A percentile compares a stretch with the other conserved stretches of the same genome.
These are phyloP conservation scores for Macrocybe gigantea DNA, from an alignment of 768 basidiomycete genomes.

Conservation along the genomic window DNA sequence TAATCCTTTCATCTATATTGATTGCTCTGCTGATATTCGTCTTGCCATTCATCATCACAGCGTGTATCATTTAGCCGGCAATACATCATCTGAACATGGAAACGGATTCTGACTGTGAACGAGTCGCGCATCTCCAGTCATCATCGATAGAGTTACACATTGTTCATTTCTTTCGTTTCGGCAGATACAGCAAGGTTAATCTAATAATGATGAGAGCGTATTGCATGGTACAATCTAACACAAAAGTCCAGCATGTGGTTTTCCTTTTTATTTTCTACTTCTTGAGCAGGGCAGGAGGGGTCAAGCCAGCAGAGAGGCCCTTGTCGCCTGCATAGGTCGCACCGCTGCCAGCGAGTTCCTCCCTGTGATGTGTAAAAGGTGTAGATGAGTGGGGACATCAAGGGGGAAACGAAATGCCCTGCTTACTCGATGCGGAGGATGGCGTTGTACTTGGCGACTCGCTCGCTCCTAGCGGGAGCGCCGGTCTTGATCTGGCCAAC, in stretches of 20 bases:
- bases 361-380: slow-evolving; percentile 36
- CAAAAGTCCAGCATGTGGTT: slow-evolving; percentile 5
- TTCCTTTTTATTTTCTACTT: slow-evolving; percentile 35
- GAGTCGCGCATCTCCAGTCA: neutral
- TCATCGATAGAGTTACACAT: neutral
- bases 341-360: slow-evolving; percentile 63
- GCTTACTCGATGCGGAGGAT: slow-evolving; percentile 87
- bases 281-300: slow-evolving; percentile 66
- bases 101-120: neutral
- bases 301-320: slow-evolving; percentile 74
- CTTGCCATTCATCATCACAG: neutral
- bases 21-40: no score
- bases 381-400: slow-evolving; percentile 7
- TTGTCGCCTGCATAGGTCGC: slow-evolving; percentile 70
- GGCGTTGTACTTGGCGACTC: slow-evolving; percentile 92
- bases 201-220: slow-evolving; percentile 4
- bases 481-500: slow-evolving; percentile 98
- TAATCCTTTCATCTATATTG: no score
- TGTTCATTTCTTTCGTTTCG: slow-evolving; percentile 2
- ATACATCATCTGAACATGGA: neutral
- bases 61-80: slow-evolving; percentile 1
- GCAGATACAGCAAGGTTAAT: slow-evolving; percentile 6
- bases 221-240: slow-evolving; percentile 3
- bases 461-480: slow-evolving; percentile 93
- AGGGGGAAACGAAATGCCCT: neutral